A percentile compares a stretch with the other conserved stretches of the same genome.
Conservation (phyloP, 129 eudicot genomes). For the Centaurea solstitialis region DNA sequence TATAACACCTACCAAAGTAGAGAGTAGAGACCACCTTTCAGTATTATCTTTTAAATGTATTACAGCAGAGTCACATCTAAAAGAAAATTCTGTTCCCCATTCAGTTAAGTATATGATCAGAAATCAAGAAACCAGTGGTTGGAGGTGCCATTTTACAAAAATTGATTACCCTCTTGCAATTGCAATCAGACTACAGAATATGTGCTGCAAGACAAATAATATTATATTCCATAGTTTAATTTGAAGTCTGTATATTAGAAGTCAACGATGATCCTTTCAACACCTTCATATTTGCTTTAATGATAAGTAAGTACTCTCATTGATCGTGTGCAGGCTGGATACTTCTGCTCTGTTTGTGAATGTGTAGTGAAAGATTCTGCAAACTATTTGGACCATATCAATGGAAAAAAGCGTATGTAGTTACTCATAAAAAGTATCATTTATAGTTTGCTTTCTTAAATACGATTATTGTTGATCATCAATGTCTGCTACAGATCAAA, state of each 20-base stretch:
- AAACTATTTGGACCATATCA: slow-evolving; percentile 94
- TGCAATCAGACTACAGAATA: not conserved
- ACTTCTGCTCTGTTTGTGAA: slow-evolving; percentile 96
- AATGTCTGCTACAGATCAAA: slow-evolving; percentile 69
- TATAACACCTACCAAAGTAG: not conserved
- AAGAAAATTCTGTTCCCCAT: not conserved
- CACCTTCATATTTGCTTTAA: no score
- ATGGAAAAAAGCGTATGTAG: slow-evolving; percentile 98
- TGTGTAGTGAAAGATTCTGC: slow-evolving; percentile 99
- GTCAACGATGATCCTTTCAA: no score
- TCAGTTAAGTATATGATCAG: not conserved
- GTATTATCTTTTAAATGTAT: not conserved
- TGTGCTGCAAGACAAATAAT: not conserved
- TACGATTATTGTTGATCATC: slow-evolving; percentile 3
- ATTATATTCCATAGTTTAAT: not conserved
- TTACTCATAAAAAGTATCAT: not conserved
- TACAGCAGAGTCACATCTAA: not conserved
- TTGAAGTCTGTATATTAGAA: not conserved
- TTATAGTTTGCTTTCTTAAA: not conserved
- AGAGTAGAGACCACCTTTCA: not conserved
- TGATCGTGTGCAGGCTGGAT: slow-evolving; percentile 88
- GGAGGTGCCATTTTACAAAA: not conserved
- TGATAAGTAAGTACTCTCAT: no score
- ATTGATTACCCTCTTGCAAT: not conserved
- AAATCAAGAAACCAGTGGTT: not conserved